Conservation (phyloP, 495 filamentous ascomycete species). For the Aspergillus ostianus region DNA sequence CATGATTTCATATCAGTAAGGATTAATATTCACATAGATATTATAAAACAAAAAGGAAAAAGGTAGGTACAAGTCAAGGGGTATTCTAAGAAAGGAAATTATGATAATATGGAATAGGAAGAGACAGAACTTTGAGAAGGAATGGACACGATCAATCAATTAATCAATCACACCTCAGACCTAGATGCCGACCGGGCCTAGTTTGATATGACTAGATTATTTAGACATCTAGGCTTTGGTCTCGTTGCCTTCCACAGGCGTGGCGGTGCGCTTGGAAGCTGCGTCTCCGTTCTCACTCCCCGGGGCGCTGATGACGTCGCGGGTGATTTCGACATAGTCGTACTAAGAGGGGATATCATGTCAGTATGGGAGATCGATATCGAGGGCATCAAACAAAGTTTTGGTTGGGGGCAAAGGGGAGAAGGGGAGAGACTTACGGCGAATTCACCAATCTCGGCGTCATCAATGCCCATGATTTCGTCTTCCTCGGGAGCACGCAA, state of each 20-base stretch:
- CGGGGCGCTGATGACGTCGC: slow-evolving; percentile 72
- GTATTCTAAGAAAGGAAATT: no score
- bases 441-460: slow-evolving; percentile 95
- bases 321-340: slow-evolving; percentile 90
- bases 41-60: slow-evolving; percentile 5
- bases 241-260: slow-evolving; percentile 24
- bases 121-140: no score
- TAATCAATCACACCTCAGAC: no score
- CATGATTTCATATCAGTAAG: no score
- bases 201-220: background rate
- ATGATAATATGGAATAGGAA: background rate
- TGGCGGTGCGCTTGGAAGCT: slow-evolving; percentile 35
- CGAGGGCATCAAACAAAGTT: background rate
- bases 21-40: no score
- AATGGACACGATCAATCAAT: background rate
- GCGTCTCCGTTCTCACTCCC: slow-evolving; percentile 33
- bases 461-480: slow-evolving; percentile 90
- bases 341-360: slow-evolving; percentile 49
- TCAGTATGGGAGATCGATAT: background rate
- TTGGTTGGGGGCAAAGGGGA: background rate
- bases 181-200: background rate
- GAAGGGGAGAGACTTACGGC: slow-evolving; percentile 52
- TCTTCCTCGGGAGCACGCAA: slow-evolving; percentile 81
- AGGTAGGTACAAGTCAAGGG: background rate
- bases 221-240: slow-evolving; percentile 4